Conservation (phyloP, 768 basidiomycete species). For the Termitomyces sp. region DNA sequence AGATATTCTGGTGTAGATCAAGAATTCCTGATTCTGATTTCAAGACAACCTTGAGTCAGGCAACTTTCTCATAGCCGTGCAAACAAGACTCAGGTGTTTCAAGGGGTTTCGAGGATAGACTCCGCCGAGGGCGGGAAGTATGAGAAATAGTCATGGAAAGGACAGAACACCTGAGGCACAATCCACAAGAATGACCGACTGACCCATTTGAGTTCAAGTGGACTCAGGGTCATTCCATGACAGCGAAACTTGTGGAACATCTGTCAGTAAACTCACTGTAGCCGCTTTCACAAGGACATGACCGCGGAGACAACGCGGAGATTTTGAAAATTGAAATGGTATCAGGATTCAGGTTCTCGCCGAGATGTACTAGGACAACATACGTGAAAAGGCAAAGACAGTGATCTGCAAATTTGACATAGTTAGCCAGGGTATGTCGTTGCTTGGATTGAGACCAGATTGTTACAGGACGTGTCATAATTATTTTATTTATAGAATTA, state of each 20-base stretch:
- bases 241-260: not conserved
- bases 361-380: too few species aligned
- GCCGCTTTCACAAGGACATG: not conserved
- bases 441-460: too few species aligned
- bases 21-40: not conserved
- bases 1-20: not conserved
- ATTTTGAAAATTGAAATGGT: not conserved
- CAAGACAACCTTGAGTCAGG: not conserved
- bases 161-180: too few species aligned
- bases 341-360: not conserved
- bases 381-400: too few species aligned
- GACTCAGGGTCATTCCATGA: not conserved
- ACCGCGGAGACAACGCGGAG: not conserved
- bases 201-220: not conserved
- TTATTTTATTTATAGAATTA: too few species aligned
- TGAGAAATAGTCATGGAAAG: not conserved
- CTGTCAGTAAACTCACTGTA: not conserved
- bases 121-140: not conserved
- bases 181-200: not conserved
- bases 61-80: not conserved
- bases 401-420: too few species aligned
- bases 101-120: not conserved
- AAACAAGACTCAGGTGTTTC: not conserved
- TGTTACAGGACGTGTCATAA: too few species aligned
- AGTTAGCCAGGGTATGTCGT: not conserved